These are phyloP conservation scores for Gliomastix tumulicola DNA, from an alignment of 2,329 filamentous ascomycete genomes.

Conservation along the genomic window DNA sequence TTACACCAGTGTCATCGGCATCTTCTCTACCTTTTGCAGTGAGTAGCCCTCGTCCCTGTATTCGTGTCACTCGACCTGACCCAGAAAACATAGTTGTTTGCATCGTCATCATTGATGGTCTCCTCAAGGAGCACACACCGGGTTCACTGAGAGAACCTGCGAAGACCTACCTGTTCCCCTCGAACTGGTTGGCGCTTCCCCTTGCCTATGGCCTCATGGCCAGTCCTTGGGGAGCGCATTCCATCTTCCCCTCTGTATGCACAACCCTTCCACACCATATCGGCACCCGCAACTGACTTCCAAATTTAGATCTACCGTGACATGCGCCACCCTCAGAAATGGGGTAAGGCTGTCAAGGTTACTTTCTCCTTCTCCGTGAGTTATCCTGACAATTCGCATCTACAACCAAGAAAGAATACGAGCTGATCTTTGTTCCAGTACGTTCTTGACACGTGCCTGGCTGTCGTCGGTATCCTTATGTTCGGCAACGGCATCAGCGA, in stretches of 20 bases:
- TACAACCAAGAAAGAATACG: no score
- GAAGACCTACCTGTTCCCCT: constrained; percentile 72
- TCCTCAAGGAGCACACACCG: constrained; percentile 70
- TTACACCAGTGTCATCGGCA: constrained; percentile 89
- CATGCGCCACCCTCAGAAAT: constrained; percentile 73
- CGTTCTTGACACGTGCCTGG: constrained; percentile 73
- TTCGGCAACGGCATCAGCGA: constrained; percentile 85
- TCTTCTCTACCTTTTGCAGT: constrained; percentile 84
- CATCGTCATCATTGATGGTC: constrained; percentile 78
- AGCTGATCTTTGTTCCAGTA: constrained; percentile 44
- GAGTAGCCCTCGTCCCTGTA: constrained; percentile 31
- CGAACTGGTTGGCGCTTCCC: constrained; percentile 80
- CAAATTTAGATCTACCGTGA: constrained; percentile 50
- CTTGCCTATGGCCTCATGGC: constrained; percentile 87
- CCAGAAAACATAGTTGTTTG: constrained; percentile 57
- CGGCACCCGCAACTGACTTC: not conserved
- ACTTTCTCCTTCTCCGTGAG: constrained; percentile 81
- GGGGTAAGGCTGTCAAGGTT: constrained; percentile 63
- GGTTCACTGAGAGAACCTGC: constrained; percentile 81
- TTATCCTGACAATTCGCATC: constrained; percentile 6
- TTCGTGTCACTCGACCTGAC: constrained; percentile 3
- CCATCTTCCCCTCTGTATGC: constrained; percentile 70
- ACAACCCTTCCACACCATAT: not conserved
- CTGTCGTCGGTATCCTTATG: constrained; percentile 83
- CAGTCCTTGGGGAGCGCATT: constrained; percentile 60